Evolutionary conservation across 139 green algal species (phyloP), one percentile per base, ranked within the genome.

Genomic region (Volvox reticuliferus): DNA sequence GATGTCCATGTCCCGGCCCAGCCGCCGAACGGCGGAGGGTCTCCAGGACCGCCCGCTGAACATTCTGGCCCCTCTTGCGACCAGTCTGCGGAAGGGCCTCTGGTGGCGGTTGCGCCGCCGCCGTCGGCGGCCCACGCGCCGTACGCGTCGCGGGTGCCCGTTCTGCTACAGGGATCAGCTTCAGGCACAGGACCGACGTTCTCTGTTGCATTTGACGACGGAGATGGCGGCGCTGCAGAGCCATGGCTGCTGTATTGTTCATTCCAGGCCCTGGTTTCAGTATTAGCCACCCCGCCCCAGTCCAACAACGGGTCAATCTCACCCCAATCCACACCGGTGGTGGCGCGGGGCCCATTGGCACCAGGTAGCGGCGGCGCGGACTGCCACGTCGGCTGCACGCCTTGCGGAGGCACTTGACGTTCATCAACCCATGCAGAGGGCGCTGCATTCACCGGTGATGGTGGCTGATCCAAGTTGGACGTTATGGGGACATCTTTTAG

Each of bases 301-400:
- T 89, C 84, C 69, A 33, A 82, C 32, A 89, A 14, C 30, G 65
- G 84, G 30, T 89, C 84, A 67, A 75, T 21, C 35, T 80, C 65
- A 65, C 84, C 84, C 84, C 84, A 89, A 14, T 89, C 84, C 1
- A 30, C 67, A n/a, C 84, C 67, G n/a, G 30, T 65, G 26, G 61
- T 50, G 3, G 82, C 28, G 20, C 71, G 71, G 32, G 71, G 16
- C 44, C 44, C 44, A 55, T 55, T 14, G 44, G 44, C 44, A 14
- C 44, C 44, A 55, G 44, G 44, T 55, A 55, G 44, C 44, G 44
- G 44, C 44, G 44, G 44, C 44, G 44, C 44, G 44, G 44, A 55
- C 44, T 55, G 44, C 44, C 44, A 55, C 9, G 44, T 55, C 44
- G 44, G 44, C 9, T 5, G 44, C 44, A 55, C 9, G 44, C 44